Evolutionary conservation across 306 rosid species (phyloP), one percentile per base, ranked within the genome.

Genomic region (Cucurbita maxima): DNA sequence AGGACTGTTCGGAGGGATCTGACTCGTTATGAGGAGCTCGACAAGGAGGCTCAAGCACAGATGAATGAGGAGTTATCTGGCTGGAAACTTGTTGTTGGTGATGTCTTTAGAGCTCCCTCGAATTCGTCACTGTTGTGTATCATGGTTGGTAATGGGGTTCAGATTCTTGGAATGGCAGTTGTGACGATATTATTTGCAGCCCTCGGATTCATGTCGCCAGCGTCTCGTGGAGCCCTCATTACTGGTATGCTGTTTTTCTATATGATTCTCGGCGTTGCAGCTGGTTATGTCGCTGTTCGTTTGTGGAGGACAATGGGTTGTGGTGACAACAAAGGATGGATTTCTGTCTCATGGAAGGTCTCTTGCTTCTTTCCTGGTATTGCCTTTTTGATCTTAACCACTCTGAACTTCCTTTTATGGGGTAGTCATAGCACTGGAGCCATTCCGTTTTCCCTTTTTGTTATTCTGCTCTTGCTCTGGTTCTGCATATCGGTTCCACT

Each of bases 1-100:
- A 85, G 92, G 80, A 88, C 92, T 34, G 92, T 88, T 64, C 75
- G 92, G 80, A 76, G 89, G 81, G 92, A 88, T 83, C 88, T 88
- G 78, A 86, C 89, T 16, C 82, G 87, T 5, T 88, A 88, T 8
- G 92, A 88, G 85, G 92, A 88, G 82, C 85, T 88, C 14, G 92
- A 88, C 78, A 88, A 85, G 85, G 92, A 88, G 77, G 89, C 92
- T 10, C 92, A 88, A 76, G 89, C 89, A 18, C 92, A 88, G 81
- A 88, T 88, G 92, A 88, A 82, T 10, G 92, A 88, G 43, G 92
- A 88, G 74, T 80, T 88, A 71, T 88, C 92, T 19, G 92, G 92
- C 44, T 88, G 92, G 92, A 88, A 88, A 85, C 92, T 88, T 82
- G 92, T 88, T 62, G 92, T 88, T 58, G 92, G 92, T 55, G 92